A percentile compares a stretch with the other conserved stretches of the same genome.
phyloP scores from a whole-genome alignment of 495 filamentous ascomycete species.

The Platismatia glauca region DNA sequence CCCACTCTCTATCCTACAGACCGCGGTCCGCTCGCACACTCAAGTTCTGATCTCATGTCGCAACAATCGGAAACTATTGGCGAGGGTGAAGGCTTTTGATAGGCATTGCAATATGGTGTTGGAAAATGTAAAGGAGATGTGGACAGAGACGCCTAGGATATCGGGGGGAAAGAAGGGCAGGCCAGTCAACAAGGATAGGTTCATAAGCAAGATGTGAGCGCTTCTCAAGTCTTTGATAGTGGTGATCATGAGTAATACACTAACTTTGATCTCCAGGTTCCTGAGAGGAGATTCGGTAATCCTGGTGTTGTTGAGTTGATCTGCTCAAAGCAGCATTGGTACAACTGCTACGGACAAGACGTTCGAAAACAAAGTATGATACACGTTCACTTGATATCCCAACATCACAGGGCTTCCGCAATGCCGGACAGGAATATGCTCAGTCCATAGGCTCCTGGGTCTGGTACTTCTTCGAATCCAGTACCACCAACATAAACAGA shows the following conservation, averaged over 20 bases:
- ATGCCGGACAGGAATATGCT: constrained; percentile 72
- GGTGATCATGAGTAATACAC: neutral
- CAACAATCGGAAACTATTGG: constrained; percentile 78
- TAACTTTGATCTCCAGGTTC: constrained; percentile 54
- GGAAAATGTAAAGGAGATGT: constrained; percentile 99
- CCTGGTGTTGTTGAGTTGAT: constrained; percentile 77
- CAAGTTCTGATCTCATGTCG: constrained; percentile 87
- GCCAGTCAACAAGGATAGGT: constrained; percentile 94
- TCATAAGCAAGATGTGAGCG: constrained; percentile 94
- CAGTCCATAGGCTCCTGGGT: constrained; percentile 84
- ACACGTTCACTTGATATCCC: constrained; percentile 4
- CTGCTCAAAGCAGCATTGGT: constrained; percentile 2
- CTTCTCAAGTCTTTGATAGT: neutral
- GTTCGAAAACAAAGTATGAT: constrained; percentile 3
- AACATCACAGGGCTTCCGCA: constrained; percentile 43
- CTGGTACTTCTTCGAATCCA: constrained; percentile 67
- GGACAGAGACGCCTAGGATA: constrained; percentile 83
- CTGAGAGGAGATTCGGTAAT: constrained; percentile 90
- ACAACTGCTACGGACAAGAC: neutral
- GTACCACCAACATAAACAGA: constrained; percentile 89
- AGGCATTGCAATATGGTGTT: constrained; percentile 97
- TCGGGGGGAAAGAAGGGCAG: constrained; percentile 73
- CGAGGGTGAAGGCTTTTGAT: constrained; percentile 79
- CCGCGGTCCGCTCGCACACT: constrained; percentile 74
- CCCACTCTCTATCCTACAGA: constrained; percentile 85